Conservation (phyloP, 2,329 filamentous ascomycete species). For the Pseudogymnoascus sp. region DNA sequence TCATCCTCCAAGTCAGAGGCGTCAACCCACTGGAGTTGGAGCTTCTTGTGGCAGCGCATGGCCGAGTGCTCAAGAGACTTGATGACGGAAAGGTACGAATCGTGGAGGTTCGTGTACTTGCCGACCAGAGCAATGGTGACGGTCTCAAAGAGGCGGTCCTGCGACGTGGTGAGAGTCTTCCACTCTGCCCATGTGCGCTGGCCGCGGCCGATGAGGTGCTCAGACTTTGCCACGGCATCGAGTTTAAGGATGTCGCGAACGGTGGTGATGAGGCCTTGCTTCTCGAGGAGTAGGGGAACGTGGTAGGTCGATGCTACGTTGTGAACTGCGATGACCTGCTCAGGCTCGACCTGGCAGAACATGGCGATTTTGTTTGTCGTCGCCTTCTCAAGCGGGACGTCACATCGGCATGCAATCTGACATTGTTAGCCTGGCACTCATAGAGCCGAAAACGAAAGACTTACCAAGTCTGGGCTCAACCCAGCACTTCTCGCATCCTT, state of each 20-base stretch:
- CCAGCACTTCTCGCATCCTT: slow-evolving; percentile 68
- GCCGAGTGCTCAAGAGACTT: slow-evolving; percentile 88
- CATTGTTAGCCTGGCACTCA: slow-evolving; percentile 15
- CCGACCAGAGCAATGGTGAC: slow-evolving; percentile 83
- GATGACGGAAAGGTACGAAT: slow-evolving; percentile 76
- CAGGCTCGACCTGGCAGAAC: slow-evolving; percentile 76
- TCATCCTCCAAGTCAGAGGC: slow-evolving; percentile 71
- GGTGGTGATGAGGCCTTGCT: slow-evolving; percentile 66
- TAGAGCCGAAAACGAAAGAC: slow-evolving; percentile 16
- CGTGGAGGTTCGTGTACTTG: slow-evolving; percentile 79
- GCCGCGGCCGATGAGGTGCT: slow-evolving; percentile 53
- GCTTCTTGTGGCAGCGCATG: slow-evolving; percentile 74
- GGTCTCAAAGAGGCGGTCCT: slow-evolving; percentile 58
- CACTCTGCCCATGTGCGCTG: slow-evolving; percentile 68
- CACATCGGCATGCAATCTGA: slow-evolving; percentile 87
- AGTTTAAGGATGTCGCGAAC: slow-evolving; percentile 60
- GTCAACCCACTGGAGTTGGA: slow-evolving; percentile 79
- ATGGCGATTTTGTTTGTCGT: slow-evolving; percentile 83
- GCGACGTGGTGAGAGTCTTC: slow-evolving; percentile 61
- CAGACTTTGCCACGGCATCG: slow-evolving; percentile 45
- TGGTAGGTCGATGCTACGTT: slow-evolving; percentile 90
- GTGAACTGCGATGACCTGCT: slow-evolving; percentile 83
- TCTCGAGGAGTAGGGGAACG: slow-evolving; percentile 82
- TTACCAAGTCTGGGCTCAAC: slow-evolving; percentile 59
- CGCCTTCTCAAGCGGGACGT: slow-evolving; percentile 60